These are phyloP conservation scores for Oemleria cerasiformis DNA, from an alignment of 306 rosid species.

Conservation along the genomic window DNA sequence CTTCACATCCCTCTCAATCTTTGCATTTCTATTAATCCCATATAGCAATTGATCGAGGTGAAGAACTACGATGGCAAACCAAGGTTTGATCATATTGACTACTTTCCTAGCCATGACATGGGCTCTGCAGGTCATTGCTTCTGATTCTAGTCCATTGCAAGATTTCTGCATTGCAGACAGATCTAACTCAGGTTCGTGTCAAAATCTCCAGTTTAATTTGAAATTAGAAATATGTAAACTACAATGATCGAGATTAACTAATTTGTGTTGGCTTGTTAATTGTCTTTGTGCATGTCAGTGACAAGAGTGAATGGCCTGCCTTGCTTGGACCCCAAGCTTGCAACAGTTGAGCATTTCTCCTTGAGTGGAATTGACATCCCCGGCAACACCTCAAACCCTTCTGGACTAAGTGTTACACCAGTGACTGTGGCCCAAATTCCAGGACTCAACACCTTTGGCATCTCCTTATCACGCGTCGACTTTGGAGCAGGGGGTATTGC, in stretches of 20 bases:
- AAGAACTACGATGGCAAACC: constrained; percentile 15
- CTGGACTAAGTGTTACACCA: neutral
- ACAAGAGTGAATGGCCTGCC: neutral
- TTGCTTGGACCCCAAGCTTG: constrained; percentile 14
- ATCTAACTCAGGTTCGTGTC: constrained; percentile 14
- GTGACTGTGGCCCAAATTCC: constrained; percentile 11
- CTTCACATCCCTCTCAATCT: too few relatives aligned
- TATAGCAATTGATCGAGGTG: neutral
- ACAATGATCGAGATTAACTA: neutral
- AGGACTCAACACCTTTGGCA: constrained; percentile 11
- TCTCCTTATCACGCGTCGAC: neutral
- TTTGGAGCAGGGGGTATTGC: neutral
- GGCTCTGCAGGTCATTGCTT: constrained; percentile 17
- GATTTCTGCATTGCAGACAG: constrained; percentile 36
- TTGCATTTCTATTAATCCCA: neutral
- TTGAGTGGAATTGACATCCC: constrained; percentile 8
- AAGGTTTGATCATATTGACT: neutral
- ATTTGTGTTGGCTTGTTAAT: neutral
- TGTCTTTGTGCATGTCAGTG: neutral
- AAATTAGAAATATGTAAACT: neutral
- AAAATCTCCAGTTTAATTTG: neutral
- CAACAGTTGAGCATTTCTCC: constrained; percentile 1
- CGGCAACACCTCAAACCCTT: constrained; percentile 7
- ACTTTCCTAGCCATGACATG: constrained; percentile 17
- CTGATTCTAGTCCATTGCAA: constrained; percentile 31